Conservation (phyloP, 2,329 filamentous ascomycete genomes). For the Orbilia quercus region DNA sequence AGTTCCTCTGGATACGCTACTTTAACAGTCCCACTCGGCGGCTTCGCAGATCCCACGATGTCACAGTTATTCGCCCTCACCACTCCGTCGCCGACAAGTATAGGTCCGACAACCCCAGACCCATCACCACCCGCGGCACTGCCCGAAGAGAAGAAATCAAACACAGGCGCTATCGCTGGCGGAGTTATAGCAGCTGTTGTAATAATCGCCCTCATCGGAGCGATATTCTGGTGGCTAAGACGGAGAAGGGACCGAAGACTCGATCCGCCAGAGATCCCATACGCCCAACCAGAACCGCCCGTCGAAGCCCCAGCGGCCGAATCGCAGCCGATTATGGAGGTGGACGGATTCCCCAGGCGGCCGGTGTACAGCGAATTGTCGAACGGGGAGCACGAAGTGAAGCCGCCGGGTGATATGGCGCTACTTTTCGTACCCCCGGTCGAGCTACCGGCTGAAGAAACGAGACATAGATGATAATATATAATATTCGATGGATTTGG, state of each 20-base stretch:
- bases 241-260: background rate
- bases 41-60: constrained; percentile 29
- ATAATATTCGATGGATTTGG: background rate
- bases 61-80: constrained; percentile 32
- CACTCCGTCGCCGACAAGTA: constrained; percentile 23
- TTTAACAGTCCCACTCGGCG: constrained; percentile 25
- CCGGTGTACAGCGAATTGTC: constrained; percentile 17
- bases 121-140: constrained; percentile 1
- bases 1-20: constrained; percentile 32
- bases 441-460: constrained; percentile 14
- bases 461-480: constrained; percentile 1
- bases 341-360: constrained; percentile 22
- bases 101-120: background rate
- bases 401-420: background rate
- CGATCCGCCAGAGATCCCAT: constrained; percentile 11
- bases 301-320: constrained; percentile 8
- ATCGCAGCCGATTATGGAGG: constrained; percentile 6
- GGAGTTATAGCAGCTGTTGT: constrained; percentile 16
- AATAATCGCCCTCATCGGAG: background rate
- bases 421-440: constrained; percentile 3
- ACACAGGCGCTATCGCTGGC: constrained; percentile 10
- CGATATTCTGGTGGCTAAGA: constrained; percentile 5
- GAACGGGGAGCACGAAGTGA: constrained; percentile 13
- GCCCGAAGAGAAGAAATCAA: constrained; percentile 9
- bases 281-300: background rate